Evolutionary conservation across 106 monocot genomes (phyloP), one percentile per base, ranked within the genome.

Genomic region (Dioscorea dumetorum): DNA sequence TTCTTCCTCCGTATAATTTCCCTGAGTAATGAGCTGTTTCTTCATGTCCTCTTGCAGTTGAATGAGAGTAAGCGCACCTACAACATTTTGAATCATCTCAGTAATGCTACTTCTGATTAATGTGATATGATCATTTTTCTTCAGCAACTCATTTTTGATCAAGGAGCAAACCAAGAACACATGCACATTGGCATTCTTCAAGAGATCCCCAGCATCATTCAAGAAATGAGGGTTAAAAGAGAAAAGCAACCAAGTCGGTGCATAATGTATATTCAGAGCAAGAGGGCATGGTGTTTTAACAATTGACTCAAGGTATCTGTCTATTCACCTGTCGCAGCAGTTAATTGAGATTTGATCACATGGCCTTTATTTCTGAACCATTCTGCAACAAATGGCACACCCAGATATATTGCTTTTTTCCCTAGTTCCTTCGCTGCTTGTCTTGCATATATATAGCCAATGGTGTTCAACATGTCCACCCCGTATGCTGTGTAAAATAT

Each of bases 301-400:
- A 16, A 56, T 33, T 49, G 32, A 52, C 2, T 3, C 14, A 50
- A 51, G 32, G 19, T 15, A 49, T 18, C 28, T n/a, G n/a, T n/a
- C n/a, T 51, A 4, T 48, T 68, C 53, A 93, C 93, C 93, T 84
- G 97, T 92, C 60, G 92, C 97, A 71, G 97, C 97, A 50, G 86
- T 99, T 33, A 99, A 82, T 84, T 99, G 97, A 9, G 92, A 99
- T 67, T 90, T 99, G 59, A 99, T 92, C 66, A 83, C 82, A n/a
- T 99, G 97, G 8, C 97, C 97, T 77, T 99, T 99, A 74, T 89
- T 99, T 81, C 97, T 90, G 71, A 99, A 92, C 97, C 91, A 99
- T 75, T 99, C 97, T 24, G 97, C 97, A 69, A 99, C 57, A 67
- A 92, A 99, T 62, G 92, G 97, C 34, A 92, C 73, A 50, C 97